phyloP scores from a whole-genome alignment of 140 eudicot genomes.

The Erigeron philadelphicus region DNA sequence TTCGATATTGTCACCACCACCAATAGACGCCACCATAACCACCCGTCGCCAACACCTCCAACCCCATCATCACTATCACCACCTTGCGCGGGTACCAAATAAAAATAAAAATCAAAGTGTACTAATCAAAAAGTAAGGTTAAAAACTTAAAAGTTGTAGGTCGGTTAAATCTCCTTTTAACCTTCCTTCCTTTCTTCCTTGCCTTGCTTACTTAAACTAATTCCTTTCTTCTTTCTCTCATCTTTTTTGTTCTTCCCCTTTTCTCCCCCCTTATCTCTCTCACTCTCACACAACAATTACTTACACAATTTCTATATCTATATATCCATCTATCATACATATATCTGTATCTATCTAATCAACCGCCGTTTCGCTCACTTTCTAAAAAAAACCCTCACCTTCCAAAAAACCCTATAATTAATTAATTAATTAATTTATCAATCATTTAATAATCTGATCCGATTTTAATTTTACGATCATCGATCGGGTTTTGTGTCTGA shows the following conservation, averaged over 20 bases:
- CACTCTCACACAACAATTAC: not conserved
- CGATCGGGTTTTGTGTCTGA: slow-evolving; percentile 38
- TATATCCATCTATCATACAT: too few relatives aligned
- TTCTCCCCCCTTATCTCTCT: slow-evolving; percentile 20
- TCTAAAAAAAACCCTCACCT: slow-evolving; percentile 23
- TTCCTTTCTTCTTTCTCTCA: slow-evolving; percentile 18
- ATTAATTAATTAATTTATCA: slow-evolving; percentile 17
- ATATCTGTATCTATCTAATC: not conserved
- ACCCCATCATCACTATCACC: too few relatives aligned
- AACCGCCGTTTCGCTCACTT: slow-evolving; percentile 16
- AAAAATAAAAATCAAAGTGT: too few relatives aligned
- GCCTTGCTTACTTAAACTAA: too few relatives aligned
- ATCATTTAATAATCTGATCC: not conserved
- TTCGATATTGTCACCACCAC: too few relatives aligned
- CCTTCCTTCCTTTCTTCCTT: too few relatives aligned
- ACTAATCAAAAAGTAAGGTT: too few relatives aligned
- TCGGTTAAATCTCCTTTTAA: too few relatives aligned
- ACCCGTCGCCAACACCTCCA: too few relatives aligned
- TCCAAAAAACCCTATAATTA: slow-evolving; percentile 31
- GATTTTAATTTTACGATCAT: slow-evolving; percentile 31
- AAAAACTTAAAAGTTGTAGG: too few relatives aligned
- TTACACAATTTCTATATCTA: slow-evolving; percentile 11
- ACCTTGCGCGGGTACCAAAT: too few relatives aligned
- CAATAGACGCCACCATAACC: too few relatives aligned
- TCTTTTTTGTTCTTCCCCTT: slow-evolving; percentile 5